Evolutionary conservation across 2,329 filamentous ascomycete species (phyloP), one percentile per base, ranked within the genome.

Genomic region (Venturia aucupariae): DNA sequence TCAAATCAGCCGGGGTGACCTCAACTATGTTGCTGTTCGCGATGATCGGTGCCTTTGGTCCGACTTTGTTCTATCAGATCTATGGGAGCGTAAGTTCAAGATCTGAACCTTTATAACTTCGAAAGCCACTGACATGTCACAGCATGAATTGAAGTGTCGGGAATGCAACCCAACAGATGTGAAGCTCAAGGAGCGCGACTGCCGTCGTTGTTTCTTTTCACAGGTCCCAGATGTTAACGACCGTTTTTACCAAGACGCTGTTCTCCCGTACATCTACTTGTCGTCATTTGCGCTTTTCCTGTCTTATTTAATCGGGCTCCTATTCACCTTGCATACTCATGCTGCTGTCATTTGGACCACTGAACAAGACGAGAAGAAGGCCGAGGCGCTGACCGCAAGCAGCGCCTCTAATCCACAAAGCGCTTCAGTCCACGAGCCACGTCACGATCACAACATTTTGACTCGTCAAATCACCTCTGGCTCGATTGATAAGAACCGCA

Each of bases 21-120:
- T 97, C 92, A 2, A 99, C 94, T 0, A 99, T 99, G 94, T 79
- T 99, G 65, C 82, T 99, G 11, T 99, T 99, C 73, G 93, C 94
- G 30, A 90, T 96, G 46, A 94, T 99, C 70, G 93, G 90, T 67
- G 91, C 93, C 10, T 99, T 99, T 75, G 89, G 93, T 0, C 94
- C 94, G 2, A 99, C 94, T 0, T 79, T 99, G 17, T 99, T 99
- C 78, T 99, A 97, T 77, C 93, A 99, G 73, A 96, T 99, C 67
- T 97, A 97, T 75, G 95, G 94, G 69, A 96, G 92, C 60, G 84
- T 87, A 79, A 78, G 83, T 79, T 22, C 30, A 35, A 44, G 27
- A 44, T 27, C 13, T 17, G 39, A 3, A 42, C 63, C 22, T 44
- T 10, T 46, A n/a, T 24, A 60, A 35, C 11, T 22, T 35, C 68